phyloP scores from a whole-genome alignment of 805 yeast genomes.

The Henningerozyma blattae region DNA sequence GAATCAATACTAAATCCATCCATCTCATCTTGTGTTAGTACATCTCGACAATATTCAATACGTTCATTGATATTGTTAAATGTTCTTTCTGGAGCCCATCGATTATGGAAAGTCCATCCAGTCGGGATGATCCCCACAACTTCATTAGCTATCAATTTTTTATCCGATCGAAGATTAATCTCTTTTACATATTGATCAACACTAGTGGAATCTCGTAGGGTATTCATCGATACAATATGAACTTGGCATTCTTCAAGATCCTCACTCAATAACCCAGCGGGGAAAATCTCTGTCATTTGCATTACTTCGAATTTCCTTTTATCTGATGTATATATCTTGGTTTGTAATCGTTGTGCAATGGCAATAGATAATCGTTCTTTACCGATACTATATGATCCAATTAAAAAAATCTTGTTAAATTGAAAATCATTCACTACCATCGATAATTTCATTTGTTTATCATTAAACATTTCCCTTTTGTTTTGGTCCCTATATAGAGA shows the following conservation, averaged over 20 bases:
- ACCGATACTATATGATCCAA: slow-evolving; percentile 89
- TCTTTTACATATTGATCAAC: slow-evolving; percentile 18
- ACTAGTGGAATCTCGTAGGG: slow-evolving; percentile 29
- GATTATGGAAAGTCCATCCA: slow-evolving; percentile 65
- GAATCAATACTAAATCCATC: slow-evolving; percentile 9
- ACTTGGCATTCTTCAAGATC: slow-evolving; percentile 40
- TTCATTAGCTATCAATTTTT: slow-evolving; percentile 8
- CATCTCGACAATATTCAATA: slow-evolving; percentile 7
- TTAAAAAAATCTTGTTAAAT: slow-evolving; percentile 24
- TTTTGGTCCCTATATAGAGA: slow-evolving; percentile 26
- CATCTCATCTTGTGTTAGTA: slow-evolving; percentile 5
- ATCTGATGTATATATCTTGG: slow-evolving; percentile 37
- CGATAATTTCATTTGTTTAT: slow-evolving; percentile 21
- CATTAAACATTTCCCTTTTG: slow-evolving; percentile 9
- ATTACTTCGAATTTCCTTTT: slow-evolving; percentile 32
- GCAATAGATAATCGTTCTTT: slow-evolving; percentile 75
- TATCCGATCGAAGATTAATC: background rate
- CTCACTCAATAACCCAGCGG: slow-evolving; percentile 31
- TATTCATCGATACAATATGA: slow-evolving; percentile 63
- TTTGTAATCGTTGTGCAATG: slow-evolving; percentile 38
- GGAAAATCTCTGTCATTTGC: slow-evolving; percentile 32
- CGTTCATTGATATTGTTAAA: slow-evolving; percentile 8
- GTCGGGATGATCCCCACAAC: slow-evolving; percentile 76
- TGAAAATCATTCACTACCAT: slow-evolving; percentile 1
- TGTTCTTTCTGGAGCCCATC: slow-evolving; percentile 5